Evolutionary conservation across 2,329 filamentous ascomycete genomes (phyloP).

Genomic region (Penicillium janthinellum): DNA sequence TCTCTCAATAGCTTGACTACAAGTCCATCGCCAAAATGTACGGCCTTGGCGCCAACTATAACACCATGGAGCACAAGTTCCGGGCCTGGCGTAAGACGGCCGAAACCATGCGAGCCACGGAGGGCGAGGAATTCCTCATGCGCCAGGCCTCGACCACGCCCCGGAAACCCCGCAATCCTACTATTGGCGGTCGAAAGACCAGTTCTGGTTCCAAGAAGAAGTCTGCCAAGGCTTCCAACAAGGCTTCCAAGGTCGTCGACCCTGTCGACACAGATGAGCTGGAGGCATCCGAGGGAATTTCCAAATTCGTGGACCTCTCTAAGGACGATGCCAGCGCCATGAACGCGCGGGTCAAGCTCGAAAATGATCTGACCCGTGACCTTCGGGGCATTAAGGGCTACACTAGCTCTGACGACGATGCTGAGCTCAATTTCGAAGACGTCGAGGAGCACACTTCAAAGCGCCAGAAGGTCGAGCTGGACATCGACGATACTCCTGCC

Average conservation of each 20-base stretch:
- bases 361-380: background rate
- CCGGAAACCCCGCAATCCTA: background rate
- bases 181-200: background rate
- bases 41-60: slow-evolving; percentile 50
- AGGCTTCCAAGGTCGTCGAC: background rate
- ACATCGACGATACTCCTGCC: background rate
- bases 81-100: slow-evolving; percentile 49
- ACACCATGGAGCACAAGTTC: slow-evolving; percentile 52
- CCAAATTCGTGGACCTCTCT: slow-evolving; percentile 5
- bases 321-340: background rate
- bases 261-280: background rate
- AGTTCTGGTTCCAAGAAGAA: background rate
- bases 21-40: slow-evolving; percentile 48
- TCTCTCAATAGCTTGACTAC: slow-evolving; percentile 48
- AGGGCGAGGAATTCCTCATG: background rate
- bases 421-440: background rate
- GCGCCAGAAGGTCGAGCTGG: background rate
- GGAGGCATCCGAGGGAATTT: background rate
- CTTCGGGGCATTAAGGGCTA: background rate
- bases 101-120: slow-evolving; percentile 31
- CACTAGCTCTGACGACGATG: background rate
- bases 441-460: background rate
- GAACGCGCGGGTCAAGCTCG: slow-evolving; percentile 9
- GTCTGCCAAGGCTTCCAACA: background rate
- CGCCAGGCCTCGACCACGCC: background rate